A percentile compares a stretch with the other conserved stretches of the same genome.
Conservation (phyloP, 139 green algal species). For the Spirogloea muscicola region DNA sequence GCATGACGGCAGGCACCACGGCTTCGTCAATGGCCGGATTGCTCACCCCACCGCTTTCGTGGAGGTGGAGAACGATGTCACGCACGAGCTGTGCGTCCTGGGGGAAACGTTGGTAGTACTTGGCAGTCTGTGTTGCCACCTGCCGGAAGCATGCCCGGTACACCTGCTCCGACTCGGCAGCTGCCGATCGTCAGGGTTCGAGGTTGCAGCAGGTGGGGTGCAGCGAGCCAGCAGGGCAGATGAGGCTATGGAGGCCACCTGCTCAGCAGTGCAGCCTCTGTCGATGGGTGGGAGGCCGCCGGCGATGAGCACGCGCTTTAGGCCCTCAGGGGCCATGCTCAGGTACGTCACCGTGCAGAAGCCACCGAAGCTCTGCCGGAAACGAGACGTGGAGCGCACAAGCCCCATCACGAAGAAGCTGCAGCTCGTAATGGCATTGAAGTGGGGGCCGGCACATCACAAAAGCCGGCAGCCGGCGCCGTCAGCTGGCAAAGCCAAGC, state of each 20-base stretch:
- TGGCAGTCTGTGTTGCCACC: conserved; percentile 63
- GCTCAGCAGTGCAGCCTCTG: conserved; percentile 60
- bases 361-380: conserved; percentile 89
- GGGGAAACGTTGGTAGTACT: conserved; percentile 78
- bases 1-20: no score
- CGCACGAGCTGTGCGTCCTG: conserved; percentile 49
- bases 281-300: conserved; percentile 53
- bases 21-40: no score
- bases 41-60: conserved; percentile 55
- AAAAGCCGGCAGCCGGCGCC: not conserved
- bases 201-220: conserved; percentile 63
- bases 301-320: conserved; percentile 42
- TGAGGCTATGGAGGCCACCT: no score
- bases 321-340: conserved; percentile 58
- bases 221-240: no score
- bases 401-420: not conserved
- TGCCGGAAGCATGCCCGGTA: conserved; percentile 7
- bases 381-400: not conserved
- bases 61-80: conserved; percentile 69
- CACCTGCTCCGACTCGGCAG: no score
- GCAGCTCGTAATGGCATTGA: not conserved
- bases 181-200: conserved; percentile 61
- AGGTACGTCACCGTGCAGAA: conserved; percentile 92
- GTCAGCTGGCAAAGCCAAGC: not conserved
- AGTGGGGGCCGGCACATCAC: not conserved